These are phyloP conservation scores for Cryphonectria japonica DNA, from an alignment of 2,329 filamentous ascomycete species.

Conservation along the genomic window DNA sequence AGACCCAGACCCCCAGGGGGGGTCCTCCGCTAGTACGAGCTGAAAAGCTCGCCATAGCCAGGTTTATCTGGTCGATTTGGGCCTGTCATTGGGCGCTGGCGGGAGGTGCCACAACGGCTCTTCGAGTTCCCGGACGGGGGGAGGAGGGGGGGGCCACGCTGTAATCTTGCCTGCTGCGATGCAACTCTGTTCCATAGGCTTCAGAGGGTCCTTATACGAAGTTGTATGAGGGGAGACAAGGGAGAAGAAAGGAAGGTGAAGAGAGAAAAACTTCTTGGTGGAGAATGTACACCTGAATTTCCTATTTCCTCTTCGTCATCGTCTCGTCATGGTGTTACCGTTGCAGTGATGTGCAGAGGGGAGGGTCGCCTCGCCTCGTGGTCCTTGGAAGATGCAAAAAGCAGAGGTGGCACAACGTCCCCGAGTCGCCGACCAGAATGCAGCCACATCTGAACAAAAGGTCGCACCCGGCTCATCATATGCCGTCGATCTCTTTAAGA, in stretches of 20 bases:
- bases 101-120: slow-evolving; percentile 22
- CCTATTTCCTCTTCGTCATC: background rate
- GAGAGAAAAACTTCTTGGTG: background rate
- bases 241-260: background rate
- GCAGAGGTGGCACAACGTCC: slow-evolving; percentile 21
- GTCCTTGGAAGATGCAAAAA: background rate
- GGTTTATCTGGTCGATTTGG: background rate
- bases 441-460: slow-evolving; percentile 23
- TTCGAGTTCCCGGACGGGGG: slow-evolving; percentile 8
- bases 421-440: slow-evolving; percentile 28
- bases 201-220: slow-evolving; percentile 5
- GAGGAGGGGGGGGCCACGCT: background rate
- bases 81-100: slow-evolving; percentile 9
- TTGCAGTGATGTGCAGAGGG: background rate
- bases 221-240: background rate
- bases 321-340: background rate
- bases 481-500: slow-evolving; percentile 15
- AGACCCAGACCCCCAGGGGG: background rate
- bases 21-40: slow-evolving; percentile 3
- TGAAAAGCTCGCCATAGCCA: slow-evolving; percentile 7
- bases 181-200: slow-evolving; percentile 19
- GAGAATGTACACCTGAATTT: background rate
- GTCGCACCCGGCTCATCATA: slow-evolving; percentile 16
- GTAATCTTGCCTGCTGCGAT: slow-evolving; percentile 16
- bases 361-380: background rate